Percentiles rank a stretch among this genome's conserved stretches.
phyloP scores from a whole-genome alignment of 1,284 basidiomycete genomes.

The Melampsora allii-populina region DNA sequence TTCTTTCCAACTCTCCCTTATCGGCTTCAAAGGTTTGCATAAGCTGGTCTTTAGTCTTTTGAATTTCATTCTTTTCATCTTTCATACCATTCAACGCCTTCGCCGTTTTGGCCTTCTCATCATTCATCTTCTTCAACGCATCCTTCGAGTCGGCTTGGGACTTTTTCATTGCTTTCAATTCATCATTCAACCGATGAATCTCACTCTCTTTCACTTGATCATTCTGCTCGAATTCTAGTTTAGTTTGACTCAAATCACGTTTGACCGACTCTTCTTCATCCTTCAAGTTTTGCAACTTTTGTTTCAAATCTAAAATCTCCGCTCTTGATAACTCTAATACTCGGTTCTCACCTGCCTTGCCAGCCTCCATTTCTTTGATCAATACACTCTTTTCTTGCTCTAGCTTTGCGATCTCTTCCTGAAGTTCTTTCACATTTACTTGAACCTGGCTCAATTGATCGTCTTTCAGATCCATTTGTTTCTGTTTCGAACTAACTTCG shows the following conservation, averaged over 20 bases:
- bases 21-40: slow-evolving; percentile 24
- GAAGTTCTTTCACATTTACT: slow-evolving; percentile 11
- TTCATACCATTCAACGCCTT: slow-evolving; percentile 17
- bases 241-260: slow-evolving; percentile 40
- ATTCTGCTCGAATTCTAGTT: slow-evolving; percentile 38
- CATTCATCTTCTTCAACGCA: slow-evolving; percentile 1
- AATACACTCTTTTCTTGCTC: slow-evolving; percentile 38
- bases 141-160: slow-evolving; percentile 5
- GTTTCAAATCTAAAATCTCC: slow-evolving; percentile 42
- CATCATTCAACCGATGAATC: slow-evolving; percentile 37
- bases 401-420: slow-evolving; percentile 27
- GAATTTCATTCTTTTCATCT: slow-evolving; percentile 8
- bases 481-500: slow-evolving; percentile 18
- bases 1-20: neutral
- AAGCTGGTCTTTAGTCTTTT: slow-evolving; percentile 11
- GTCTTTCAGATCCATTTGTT: slow-evolving; percentile 29
- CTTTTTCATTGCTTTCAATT: slow-evolving; percentile 23
- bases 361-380: slow-evolving; percentile 42
- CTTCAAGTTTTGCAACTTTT: slow-evolving; percentile 34
- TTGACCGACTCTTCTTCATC: slow-evolving; percentile 29
- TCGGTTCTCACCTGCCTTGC: slow-evolving; percentile 40
- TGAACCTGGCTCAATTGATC: slow-evolving; percentile 20
- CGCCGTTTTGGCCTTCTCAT: slow-evolving; percentile 15
- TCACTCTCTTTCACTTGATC: slow-evolving; percentile 40
- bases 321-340: slow-evolving; percentile 36